phyloP scores from a whole-genome alignment of 768 basidiomycete species.

The Trametes cinnabarina region DNA sequence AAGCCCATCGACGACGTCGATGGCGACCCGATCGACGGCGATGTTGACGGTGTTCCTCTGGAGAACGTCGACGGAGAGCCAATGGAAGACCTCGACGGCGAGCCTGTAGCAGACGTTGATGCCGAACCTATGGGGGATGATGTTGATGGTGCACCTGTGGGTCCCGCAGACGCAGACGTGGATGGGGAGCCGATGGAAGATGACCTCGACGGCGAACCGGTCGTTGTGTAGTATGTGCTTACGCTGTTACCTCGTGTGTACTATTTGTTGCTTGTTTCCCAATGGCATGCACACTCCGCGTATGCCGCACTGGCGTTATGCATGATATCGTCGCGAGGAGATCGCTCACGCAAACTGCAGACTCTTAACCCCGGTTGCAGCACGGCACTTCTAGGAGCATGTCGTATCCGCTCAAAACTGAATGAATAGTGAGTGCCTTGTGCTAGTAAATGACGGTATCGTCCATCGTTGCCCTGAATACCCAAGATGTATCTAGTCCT shows the following conservation, averaged over 20 bases:
- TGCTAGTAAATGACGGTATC: background rate
- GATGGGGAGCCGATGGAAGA: conserved; percentile 42
- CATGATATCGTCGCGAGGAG: too few species aligned
- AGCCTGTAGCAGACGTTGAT: conserved; percentile 36
- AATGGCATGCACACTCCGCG: too few species aligned
- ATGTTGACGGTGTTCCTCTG: conserved; percentile 35
- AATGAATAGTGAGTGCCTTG: conserved; percentile 1
- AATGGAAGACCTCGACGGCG: conserved; percentile 36
- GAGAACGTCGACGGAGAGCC: conserved; percentile 34
- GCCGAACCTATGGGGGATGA: conserved; percentile 33
- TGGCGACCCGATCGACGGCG: conserved; percentile 44
- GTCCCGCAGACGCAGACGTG: conserved; percentile 34
- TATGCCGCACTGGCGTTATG: too few species aligned
- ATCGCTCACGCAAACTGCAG: too few species aligned
- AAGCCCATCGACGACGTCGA: conserved; percentile 47
- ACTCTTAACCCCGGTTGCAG: too few species aligned
- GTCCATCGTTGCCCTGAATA: background rate
- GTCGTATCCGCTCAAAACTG: conserved; percentile 9
- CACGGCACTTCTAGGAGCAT: background rate
- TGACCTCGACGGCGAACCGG: conserved; percentile 36
- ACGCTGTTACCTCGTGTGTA: background rate
- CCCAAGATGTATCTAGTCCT: conserved; percentile 14
- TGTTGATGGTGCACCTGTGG: conserved; percentile 37
- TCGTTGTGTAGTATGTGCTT: conserved; percentile 5
- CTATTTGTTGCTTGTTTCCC: too few species aligned